Evolutionary conservation across 257 asterid genomes (phyloP), one percentile per base, ranked within the genome.

Genomic region (Scutellaria baicalensis): DNA sequence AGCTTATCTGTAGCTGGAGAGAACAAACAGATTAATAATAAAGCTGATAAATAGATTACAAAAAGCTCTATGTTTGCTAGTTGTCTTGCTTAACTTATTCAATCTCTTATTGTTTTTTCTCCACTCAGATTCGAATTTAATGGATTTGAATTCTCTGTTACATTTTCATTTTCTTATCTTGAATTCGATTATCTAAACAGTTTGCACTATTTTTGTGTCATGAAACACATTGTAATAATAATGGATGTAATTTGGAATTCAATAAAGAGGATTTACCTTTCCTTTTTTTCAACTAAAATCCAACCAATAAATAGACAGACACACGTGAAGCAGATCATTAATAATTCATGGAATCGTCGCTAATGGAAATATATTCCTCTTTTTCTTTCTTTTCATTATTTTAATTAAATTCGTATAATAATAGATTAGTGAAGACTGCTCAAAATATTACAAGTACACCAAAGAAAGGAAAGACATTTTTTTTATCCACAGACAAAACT

Each of bases 231-330:
- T 0, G 5, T 27, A 27, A 27, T 3, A 27, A 27, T 3, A 27
- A 0, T 2, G 5, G 4, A 27, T 27, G 5, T 27, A 4, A 27
- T 5, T 23, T 20, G 47, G 16, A 55, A 47, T 64, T 8, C 23
- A 68, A 62, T 38, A 51, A 35, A 67, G 33, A 43, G 49, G 55
- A 66, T 55, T 38, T 9, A 50, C 6, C 12, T 56, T 69, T 62
- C 35, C 20, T 27, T 14, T 17, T 74, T 66, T 59, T 36, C 50
- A 61, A 71, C 72, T 49, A 71, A 58, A 52, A 66, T 79, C 75
- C 83, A 75, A 65, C 55, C 59, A 47, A 54, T 66, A 66, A 66
- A 45, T 58, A 71, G 83, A 71, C 78, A 75, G 54, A 27, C 83
- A 75, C 71, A 75, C 80, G 78, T 66, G 72, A 66, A 75, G 67